These are phyloP conservation scores for Guyanaporus albipodus DNA, from an alignment of 768 basidiomycete species.

Conservation along the genomic window DNA sequence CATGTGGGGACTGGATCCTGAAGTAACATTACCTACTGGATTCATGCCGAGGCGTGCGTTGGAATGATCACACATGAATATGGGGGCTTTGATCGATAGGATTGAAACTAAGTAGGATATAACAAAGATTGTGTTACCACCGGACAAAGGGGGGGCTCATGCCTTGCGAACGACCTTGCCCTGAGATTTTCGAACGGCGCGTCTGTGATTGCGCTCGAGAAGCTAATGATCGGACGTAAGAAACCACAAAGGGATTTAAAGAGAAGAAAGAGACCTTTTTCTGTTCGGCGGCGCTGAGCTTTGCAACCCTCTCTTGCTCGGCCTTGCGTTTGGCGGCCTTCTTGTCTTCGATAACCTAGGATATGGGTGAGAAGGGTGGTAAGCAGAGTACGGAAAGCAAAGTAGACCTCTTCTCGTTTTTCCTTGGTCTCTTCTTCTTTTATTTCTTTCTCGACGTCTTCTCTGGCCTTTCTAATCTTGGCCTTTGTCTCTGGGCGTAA, in stretches of 20 bases:
- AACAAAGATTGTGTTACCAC: constrained; percentile 1
- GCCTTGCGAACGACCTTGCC: constrained; percentile 47
- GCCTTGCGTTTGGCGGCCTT: constrained; percentile 68
- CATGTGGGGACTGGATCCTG: constrained; percentile 11
- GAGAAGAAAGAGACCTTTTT: constrained; percentile 53
- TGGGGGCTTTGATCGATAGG: constrained; percentile 7
- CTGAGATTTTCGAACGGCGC: constrained; percentile 63
- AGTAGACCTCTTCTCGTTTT: constrained; percentile 66
- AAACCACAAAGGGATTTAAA: background rate
- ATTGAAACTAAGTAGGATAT: background rate
- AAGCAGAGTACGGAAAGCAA: background rate
- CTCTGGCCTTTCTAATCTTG: constrained; percentile 72
- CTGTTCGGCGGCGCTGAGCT: constrained; percentile 75
- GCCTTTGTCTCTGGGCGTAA: constrained; percentile 78
- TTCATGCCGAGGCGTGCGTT: background rate
- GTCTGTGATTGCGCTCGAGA: constrained; percentile 77
- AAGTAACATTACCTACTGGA: constrained; percentile 10
- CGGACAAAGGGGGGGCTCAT: background rate
- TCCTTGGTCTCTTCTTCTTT: constrained; percentile 64
- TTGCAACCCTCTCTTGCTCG: constrained; percentile 69
- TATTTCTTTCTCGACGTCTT: constrained; percentile 66
- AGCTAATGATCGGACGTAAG: constrained; percentile 34
- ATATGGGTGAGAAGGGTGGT: background rate
- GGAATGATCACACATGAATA: constrained; percentile 14
- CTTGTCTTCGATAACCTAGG: constrained; percentile 59